Evolutionary conservation across 1,284 basidiomycete genomes (phyloP).

Genomic region (Fomitopsis schrenkii): DNA sequence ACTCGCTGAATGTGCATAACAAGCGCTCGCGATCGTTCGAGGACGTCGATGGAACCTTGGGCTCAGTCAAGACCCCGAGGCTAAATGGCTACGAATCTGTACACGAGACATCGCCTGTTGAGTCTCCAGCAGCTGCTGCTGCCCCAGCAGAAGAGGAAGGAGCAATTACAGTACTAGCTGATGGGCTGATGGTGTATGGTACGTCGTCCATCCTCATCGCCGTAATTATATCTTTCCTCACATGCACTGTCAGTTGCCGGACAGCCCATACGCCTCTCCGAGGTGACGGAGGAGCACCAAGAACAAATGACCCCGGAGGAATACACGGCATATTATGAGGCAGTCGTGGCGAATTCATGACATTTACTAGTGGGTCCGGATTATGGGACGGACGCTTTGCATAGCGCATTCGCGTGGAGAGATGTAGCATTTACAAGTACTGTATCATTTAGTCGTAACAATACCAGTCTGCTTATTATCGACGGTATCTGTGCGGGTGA

Average conservation of each 20-base stretch:
- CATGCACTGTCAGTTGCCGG: conserved; percentile 53
- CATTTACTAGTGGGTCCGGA: neutral
- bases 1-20: conserved; percentile 62
- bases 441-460: conserved; percentile 2
- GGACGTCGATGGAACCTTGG: conserved; percentile 41
- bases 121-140: neutral
- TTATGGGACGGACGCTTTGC: neutral
- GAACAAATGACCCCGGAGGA: conserved; percentile 83
- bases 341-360: conserved; percentile 26
- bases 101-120: conserved; percentile 9
- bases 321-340: conserved; percentile 73
- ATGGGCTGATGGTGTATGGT: conserved; percentile 67
- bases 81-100: conserved; percentile 27
- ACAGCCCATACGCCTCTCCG: conserved; percentile 60
- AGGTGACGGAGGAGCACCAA: conserved; percentile 78
- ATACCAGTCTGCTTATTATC: neutral
- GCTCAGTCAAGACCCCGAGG: conserved; percentile 42
- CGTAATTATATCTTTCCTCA: neutral
- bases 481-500: neutral
- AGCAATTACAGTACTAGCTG: conserved; percentile 16
- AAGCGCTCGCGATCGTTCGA: conserved; percentile 68
- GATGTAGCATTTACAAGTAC: conserved; percentile 1
- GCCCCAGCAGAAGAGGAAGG: neutral
- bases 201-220: conserved; percentile 18
- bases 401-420: neutral